These are phyloP conservation scores for Trypanosoma cruzi DNA, from an alignment of 208 protist genomes.

Conservation along the genomic window DNA sequence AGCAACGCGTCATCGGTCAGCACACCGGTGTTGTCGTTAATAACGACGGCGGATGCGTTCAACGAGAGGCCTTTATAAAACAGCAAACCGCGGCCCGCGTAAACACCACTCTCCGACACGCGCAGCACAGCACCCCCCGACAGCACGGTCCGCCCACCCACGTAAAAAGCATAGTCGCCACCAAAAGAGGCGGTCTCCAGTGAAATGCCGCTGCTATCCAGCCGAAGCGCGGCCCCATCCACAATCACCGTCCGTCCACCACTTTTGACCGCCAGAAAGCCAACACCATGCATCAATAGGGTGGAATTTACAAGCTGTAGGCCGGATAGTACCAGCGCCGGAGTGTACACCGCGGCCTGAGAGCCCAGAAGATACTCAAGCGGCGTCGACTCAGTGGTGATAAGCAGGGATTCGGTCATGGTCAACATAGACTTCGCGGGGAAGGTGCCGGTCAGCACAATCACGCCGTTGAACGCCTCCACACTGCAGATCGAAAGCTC, in stretches of 20 bases:
- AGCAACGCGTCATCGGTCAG: too few relatives aligned
- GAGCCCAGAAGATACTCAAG: neutral
- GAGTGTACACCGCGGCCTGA: neutral
- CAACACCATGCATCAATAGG: neutral
- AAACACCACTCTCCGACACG: too few relatives aligned
- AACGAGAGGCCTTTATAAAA: neutral
- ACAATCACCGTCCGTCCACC: neutral
- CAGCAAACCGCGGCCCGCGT: neutral
- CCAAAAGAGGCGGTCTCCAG: neutral
- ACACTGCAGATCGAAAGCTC: too few relatives aligned
- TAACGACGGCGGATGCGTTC: constrained; percentile 4
- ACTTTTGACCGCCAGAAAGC: neutral
- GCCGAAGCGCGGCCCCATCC: neutral
- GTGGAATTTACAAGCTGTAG: neutral
- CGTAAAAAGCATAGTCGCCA: neutral
- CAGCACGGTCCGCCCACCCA: neutral
- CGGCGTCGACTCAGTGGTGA: neutral
- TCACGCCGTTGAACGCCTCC: too few relatives aligned
- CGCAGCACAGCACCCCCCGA: neutral
- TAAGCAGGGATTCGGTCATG: constrained; percentile 5
- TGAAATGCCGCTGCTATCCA: neutral
- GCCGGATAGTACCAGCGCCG: neutral
- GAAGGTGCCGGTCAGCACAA: constrained; percentile 11
- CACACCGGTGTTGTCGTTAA: too few relatives aligned
- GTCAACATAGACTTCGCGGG: constrained; percentile 6